These are phyloP conservation scores for Cercospora brassicicola DNA, from an alignment of 2,329 filamentous ascomycete genomes.

Conservation along the genomic window DNA sequence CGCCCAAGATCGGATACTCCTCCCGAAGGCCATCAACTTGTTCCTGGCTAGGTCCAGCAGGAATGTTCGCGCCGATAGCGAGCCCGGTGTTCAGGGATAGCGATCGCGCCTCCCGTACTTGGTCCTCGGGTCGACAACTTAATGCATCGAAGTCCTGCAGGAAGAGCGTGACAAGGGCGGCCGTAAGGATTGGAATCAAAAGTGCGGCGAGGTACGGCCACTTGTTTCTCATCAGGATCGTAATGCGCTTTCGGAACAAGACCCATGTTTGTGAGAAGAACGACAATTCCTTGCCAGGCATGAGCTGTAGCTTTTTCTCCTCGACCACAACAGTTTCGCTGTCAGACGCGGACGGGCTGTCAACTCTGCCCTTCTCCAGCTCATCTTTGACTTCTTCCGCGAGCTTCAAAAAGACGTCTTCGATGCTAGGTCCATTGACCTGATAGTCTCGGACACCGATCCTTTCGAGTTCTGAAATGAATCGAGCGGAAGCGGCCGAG, in stretches of 20 bases:
- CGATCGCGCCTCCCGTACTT: slow-evolving; percentile 25
- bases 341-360: slow-evolving; percentile 25
- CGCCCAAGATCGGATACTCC: slow-evolving; percentile 29
- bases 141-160: slow-evolving; percentile 58
- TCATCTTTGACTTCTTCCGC: slow-evolving; percentile 73
- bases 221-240: slow-evolving; percentile 75
- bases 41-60: slow-evolving; percentile 42
- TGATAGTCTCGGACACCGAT: slow-evolving; percentile 73
- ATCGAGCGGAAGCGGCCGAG: slow-evolving; percentile 68
- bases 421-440: slow-evolving; percentile 84
- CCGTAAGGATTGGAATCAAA: slow-evolving; percentile 74
- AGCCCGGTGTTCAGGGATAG: slow-evolving; percentile 26
- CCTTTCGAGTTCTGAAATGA: slow-evolving; percentile 68
- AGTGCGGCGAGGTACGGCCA: slow-evolving; percentile 74
- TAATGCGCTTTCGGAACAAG: slow-evolving; percentile 74
- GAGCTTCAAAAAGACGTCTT: slow-evolving; percentile 85
- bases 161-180: slow-evolving; percentile 76
- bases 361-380: slow-evolving; percentile 34
- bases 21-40: slow-evolving; percentile 35
- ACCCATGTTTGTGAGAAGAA: slow-evolving; percentile 70
- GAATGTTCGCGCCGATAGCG: slow-evolving; percentile 34
- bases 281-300: slow-evolving; percentile 69
- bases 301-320: slow-evolving; percentile 46
- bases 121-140: slow-evolving; percentile 47
- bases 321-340: slow-evolving; percentile 21